A percentile compares a stretch with the other conserved stretches of the same genome.
These are phyloP conservation scores for Sugiyamaella qingdaonensis DNA, from an alignment of 805 yeast species.

Conservation along the genomic window DNA sequence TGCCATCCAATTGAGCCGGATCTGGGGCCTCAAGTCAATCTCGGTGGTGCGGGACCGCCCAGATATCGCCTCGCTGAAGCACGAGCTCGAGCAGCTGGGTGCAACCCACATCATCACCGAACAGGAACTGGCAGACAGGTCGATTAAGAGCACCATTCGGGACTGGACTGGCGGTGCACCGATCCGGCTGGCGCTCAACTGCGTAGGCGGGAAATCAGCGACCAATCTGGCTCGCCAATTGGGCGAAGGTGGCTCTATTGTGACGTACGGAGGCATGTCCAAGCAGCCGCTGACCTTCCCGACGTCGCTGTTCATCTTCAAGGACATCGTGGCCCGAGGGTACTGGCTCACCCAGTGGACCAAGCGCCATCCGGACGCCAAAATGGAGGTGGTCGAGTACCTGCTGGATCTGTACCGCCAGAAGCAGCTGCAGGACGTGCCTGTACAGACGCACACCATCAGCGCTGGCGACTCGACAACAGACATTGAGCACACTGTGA, in stretches of 20 bases:
- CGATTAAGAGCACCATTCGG: slow-evolving; percentile 54
- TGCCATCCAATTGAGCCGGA: slow-evolving; percentile 81
- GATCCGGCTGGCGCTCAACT: slow-evolving; percentile 78
- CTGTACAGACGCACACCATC: slow-evolving; percentile 39
- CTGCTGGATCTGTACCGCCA: slow-evolving; percentile 55
- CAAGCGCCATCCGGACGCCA: slow-evolving; percentile 54
- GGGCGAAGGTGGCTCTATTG: slow-evolving; percentile 60
- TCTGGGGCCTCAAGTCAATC: slow-evolving; percentile 75
- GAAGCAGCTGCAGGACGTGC: slow-evolving; percentile 51
- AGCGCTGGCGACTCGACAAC: slow-evolving; percentile 39
- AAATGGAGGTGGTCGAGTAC: slow-evolving; percentile 50
- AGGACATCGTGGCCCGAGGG: slow-evolving; percentile 79
- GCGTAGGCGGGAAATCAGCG: slow-evolving; percentile 88
- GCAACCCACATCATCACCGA: slow-evolving; percentile 91
- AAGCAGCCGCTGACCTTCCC: slow-evolving; percentile 91
- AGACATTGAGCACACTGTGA: slow-evolving; percentile 41
- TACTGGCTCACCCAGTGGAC: slow-evolving; percentile 85
- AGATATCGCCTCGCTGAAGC: slow-evolving; percentile 57
- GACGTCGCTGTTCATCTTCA: slow-evolving; percentile 83
- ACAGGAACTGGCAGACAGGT: slow-evolving; percentile 67
- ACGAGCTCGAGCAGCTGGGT: slow-evolving; percentile 59
- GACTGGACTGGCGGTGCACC: slow-evolving; percentile 45
- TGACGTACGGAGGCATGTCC: slow-evolving; percentile 98
- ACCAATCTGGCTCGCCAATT: slow-evolving; percentile 81
- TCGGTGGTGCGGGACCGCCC: slow-evolving; percentile 86